A percentile compares a stretch with the other conserved stretches of the same genome.
phyloP scores from a whole-genome alignment of 768 basidiomycete species.

The Leccinum sublutescens region DNA sequence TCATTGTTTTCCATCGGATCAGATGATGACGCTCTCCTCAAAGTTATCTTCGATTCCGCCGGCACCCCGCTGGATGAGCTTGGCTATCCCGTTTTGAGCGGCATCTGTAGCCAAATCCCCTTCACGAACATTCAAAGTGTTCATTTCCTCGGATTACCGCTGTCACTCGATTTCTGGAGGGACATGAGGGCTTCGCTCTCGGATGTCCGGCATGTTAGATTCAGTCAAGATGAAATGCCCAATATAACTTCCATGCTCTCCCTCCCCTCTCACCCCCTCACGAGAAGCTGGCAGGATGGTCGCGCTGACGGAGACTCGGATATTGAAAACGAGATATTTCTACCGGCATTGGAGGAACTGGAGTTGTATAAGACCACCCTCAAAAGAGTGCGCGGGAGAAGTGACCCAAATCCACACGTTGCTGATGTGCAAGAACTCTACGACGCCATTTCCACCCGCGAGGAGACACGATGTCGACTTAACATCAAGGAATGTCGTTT shows the following conservation, averaged over 20 bases:
- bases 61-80: neutral
- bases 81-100: neutral
- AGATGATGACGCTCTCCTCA: neutral
- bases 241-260: neutral
- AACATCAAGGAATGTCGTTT: neutral
- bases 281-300: neutral
- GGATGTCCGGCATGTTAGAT: neutral
- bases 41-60: neutral
- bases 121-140: neutral
- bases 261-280: neutral
- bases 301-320: neutral
- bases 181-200: neutral
- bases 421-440: neutral
- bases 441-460: neutral
- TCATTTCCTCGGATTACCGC: neutral
- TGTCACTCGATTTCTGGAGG: neutral
- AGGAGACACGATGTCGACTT: neutral
- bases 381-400: no score
- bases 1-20: neutral
- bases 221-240: neutral
- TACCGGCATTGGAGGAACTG: neutral
- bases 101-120: neutral
- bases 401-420: no score
- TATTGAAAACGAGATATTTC: neutral
- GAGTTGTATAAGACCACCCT: neutral